Conservation (phyloP, 805 yeast genomes). For the Martiniozyma abietophila region DNA sequence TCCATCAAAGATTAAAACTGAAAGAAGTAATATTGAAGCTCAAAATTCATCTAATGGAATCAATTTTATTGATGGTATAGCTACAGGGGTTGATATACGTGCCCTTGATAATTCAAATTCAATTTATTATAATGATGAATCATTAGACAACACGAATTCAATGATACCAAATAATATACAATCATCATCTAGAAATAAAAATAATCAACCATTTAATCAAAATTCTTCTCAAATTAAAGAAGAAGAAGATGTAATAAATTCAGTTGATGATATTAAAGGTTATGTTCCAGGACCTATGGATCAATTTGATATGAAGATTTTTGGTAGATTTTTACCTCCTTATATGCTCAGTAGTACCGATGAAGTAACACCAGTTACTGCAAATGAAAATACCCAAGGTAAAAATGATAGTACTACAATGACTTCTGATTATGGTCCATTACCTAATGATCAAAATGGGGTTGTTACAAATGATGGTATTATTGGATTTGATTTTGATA, state of each 20-base stretch:
- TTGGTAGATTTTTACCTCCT: constrained; percentile 78
- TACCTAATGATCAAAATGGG: background rate
- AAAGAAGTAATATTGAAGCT: constrained; percentile 5
- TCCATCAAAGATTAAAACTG: too few relatives aligned
- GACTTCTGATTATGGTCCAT: background rate
- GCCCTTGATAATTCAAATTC: too few relatives aligned
- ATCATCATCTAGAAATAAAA: too few relatives aligned
- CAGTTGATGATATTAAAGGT: constrained; percentile 15
- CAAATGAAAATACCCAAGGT: too few relatives aligned
- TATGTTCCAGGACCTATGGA: constrained; percentile 82
- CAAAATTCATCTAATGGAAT: constrained; percentile 18
- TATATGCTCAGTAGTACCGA: constrained; percentile 75
- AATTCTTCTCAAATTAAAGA: too few relatives aligned
- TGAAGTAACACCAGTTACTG: too few relatives aligned
- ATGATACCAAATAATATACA: background rate
- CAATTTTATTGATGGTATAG: constrained; percentile 27
- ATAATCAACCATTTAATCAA: too few relatives aligned
- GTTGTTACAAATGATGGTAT: background rate
- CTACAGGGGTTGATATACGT: constrained; percentile 25
- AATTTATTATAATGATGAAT: background rate
- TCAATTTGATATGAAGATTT: constrained; percentile 72
- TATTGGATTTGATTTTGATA: too few relatives aligned
- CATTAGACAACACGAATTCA: constrained; percentile 13
- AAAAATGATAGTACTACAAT: background rate
- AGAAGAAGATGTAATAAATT: constrained; percentile 7